A percentile compares a stretch with the other conserved stretches of the same genome.
Evolutionary conservation across 1,284 basidiomycete genomes (phyloP).

Genomic region (Dichomitus squalens): DNA sequence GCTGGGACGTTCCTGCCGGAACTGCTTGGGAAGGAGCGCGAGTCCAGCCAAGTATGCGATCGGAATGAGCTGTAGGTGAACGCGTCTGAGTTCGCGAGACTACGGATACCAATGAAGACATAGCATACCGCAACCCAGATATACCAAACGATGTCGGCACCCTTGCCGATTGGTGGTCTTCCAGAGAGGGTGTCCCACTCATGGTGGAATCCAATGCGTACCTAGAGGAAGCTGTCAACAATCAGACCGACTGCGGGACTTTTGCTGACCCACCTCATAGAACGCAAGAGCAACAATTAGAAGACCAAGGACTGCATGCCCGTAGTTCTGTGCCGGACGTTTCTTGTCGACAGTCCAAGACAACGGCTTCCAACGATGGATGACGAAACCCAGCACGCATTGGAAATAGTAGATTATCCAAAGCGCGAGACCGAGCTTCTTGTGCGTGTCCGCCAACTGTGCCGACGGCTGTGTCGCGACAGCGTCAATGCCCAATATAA

Average conservation of each 20-base stretch:
- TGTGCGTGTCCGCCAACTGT: conserved; percentile 53
- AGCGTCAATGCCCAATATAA: conserved; percentile 51
- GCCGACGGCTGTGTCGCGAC: conserved; percentile 41
- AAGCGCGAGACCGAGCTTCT: conserved; percentile 61
- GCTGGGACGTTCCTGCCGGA: conserved; percentile 40
- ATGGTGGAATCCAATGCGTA: conserved; percentile 46
- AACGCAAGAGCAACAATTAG: conserved; percentile 51
- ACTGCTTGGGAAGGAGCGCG: conserved; percentile 48
- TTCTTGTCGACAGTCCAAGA: conserved; percentile 28
- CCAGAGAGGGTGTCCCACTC: conserved; percentile 53
- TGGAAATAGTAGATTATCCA: conserved; percentile 66
- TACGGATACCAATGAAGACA: not conserved
- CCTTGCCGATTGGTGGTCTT: conserved; percentile 36
- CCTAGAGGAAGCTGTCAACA: conserved; percentile 36
- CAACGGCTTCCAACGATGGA: conserved; percentile 58
- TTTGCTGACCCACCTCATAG: conserved; percentile 48
- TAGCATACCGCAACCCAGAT: conserved; percentile 53
- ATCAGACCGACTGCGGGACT: not conserved
- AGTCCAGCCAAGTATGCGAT: conserved; percentile 49
- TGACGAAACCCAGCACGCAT: conserved; percentile 54
- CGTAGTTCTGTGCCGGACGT: conserved; percentile 60
- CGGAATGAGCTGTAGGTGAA: conserved; percentile 45
- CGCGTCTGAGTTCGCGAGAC: not conserved
- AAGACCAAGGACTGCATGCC: conserved; percentile 57
- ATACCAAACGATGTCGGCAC: conserved; percentile 48